Percentiles rank a stretch among this genome's conserved stretches.
These are phyloP conservation scores for Rosellinia necatrix DNA, from an alignment of 2,329 filamentous ascomycete species.

Conservation along the genomic window DNA sequence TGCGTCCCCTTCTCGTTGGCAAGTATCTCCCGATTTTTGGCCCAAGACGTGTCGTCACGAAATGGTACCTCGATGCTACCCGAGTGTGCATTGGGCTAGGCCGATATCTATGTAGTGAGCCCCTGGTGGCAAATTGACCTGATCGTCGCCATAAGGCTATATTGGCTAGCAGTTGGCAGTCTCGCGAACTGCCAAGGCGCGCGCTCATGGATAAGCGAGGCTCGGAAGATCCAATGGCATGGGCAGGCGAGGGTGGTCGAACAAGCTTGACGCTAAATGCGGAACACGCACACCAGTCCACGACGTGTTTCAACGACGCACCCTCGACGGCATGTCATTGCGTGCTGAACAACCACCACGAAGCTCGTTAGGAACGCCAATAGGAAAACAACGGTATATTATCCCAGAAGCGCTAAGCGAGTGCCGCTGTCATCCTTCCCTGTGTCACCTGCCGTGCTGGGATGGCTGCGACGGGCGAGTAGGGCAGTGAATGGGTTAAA, in stretches of 20 bases:
- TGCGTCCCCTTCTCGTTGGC: too few species aligned
- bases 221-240: not conserved
- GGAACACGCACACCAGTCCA: constrained; percentile 1
- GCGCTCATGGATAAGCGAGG: too few species aligned
- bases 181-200: too few species aligned
- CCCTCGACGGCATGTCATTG: constrained; percentile 3
- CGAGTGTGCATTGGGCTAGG: too few species aligned
- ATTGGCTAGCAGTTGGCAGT: not conserved
- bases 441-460: constrained; percentile 20
- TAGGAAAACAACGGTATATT: constrained; percentile 4
- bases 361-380: constrained; percentile 20
- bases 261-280: constrained; percentile 6
- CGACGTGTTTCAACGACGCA: constrained; percentile 1
- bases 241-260: not conserved
- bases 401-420: constrained; percentile 22
- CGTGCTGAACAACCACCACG: not conserved
- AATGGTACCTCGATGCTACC: too few species aligned
- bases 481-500: constrained; percentile 16
- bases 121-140: too few species aligned
- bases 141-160: not conserved
- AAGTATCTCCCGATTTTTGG: too few species aligned
- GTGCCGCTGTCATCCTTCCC: constrained; percentile 15
- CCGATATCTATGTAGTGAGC: too few species aligned
- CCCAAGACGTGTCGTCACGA: too few species aligned
- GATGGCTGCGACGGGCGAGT: constrained; percentile 1